A percentile compares a stretch with the other conserved stretches of the same genome.
Evolutionary conservation across 352 stramenopile genomes (phyloP).

Genomic region (Phytopythium ostracodes): DNA sequence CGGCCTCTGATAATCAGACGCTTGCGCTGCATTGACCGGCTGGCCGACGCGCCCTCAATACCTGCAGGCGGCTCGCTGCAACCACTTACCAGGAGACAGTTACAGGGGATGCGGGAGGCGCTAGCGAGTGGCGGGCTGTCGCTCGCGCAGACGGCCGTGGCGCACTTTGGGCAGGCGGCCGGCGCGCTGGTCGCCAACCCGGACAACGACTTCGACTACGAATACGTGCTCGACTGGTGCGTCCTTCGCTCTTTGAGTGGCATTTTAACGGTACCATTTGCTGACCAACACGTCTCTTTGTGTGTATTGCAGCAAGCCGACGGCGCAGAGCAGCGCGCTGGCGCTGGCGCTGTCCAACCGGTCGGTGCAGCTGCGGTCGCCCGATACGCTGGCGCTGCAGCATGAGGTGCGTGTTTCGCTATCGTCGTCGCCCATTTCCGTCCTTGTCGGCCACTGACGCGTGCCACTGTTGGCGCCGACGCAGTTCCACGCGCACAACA

Average conservation of each 20-base stretch:
- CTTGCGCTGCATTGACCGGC: no score
- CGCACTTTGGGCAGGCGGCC: slow-evolving; percentile 44
- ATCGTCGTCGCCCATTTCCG: not conserved
- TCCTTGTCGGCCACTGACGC: no score
- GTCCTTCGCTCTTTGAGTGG: not conserved
- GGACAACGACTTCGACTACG: slow-evolving; percentile 75
- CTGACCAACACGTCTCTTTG: not conserved
- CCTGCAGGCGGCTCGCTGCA: no score
- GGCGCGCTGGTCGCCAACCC: slow-evolving; percentile 31
- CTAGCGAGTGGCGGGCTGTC: slow-evolving; percentile 37
- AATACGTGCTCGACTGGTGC: slow-evolving; percentile 80
- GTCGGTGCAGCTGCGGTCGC: slow-evolving; percentile 66
- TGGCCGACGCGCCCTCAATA: no score
- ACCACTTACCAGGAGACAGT: no score
- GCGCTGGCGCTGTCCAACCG: slow-evolving; percentile 64
- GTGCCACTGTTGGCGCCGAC: not conserved
- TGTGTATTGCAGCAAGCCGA: slow-evolving; percentile 46
- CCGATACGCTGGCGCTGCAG: slow-evolving; percentile 58
- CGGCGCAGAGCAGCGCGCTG: slow-evolving; percentile 47
- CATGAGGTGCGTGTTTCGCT: slow-evolving; percentile 30
- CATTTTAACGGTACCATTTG: not conserved
- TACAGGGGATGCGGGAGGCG: slow-evolving; percentile 39
- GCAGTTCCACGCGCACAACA: slow-evolving; percentile 71
- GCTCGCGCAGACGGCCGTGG: slow-evolving; percentile 64
- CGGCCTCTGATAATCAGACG: no score